These are phyloP conservation scores for Canavalia ensiformis DNA, from an alignment of 306 rosid genomes.

Conservation along the genomic window DNA sequence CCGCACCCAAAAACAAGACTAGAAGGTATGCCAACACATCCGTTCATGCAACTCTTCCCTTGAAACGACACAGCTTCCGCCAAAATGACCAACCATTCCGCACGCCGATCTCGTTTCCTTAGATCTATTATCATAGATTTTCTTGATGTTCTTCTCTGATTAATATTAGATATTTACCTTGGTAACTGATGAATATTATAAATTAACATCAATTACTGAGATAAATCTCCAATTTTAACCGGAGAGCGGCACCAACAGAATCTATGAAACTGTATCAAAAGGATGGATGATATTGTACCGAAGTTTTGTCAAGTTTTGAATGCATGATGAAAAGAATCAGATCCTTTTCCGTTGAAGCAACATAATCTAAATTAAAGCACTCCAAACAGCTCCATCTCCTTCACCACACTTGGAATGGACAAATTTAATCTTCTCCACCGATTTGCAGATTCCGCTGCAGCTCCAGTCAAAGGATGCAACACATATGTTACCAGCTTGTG, in stretches of 20 bases:
- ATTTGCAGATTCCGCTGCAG: slow-evolving; percentile 92
- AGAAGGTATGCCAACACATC: slow-evolving; percentile 33
- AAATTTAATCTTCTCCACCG: slow-evolving; percentile 83
- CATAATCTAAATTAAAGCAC: slow-evolving; percentile 57
- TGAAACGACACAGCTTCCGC: slow-evolving; percentile 27
- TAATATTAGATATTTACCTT: too few species aligned
- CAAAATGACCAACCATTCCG: too few species aligned
- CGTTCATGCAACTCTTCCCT: slow-evolving; percentile 20
- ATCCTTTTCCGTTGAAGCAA: slow-evolving; percentile 1
- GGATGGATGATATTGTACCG: too few species aligned
- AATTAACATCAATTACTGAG: too few species aligned
- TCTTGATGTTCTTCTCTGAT: too few species aligned
- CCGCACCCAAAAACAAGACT: slow-evolving; percentile 12
- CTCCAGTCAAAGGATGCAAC: slow-evolving; percentile 92
- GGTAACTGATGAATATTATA: too few species aligned
- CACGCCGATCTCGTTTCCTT: too few species aligned
- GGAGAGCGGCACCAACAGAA: too few species aligned
- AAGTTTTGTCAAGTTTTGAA: neutral
- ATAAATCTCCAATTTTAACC: too few species aligned
- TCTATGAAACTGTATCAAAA: too few species aligned
- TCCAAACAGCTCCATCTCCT: slow-evolving; percentile 82
- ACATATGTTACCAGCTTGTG: slow-evolving; percentile 87
- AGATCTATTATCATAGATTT: too few species aligned
- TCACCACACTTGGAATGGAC: slow-evolving; percentile 87
- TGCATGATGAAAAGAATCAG: neutral